phyloP scores from a whole-genome alignment of 2,329 filamentous ascomycete species.

The Colletotrichum sp. region DNA sequence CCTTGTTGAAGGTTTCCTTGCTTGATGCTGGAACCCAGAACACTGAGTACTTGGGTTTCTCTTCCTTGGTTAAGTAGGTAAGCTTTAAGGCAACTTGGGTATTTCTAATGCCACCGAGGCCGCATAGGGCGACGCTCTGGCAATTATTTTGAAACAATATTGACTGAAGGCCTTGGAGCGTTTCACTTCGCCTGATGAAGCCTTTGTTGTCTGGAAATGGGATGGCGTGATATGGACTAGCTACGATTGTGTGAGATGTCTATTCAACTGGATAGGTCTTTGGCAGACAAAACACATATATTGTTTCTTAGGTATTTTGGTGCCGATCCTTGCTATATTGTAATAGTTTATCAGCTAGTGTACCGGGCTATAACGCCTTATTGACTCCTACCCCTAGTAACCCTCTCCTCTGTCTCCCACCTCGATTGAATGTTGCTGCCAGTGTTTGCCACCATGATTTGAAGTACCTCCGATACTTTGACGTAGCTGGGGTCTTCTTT shows the following conservation, averaged over 20 bases:
- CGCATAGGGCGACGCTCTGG: conserved; percentile 30
- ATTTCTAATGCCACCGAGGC: conserved; percentile 42
- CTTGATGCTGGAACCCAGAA: conserved; percentile 43
- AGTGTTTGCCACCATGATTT: background rate
- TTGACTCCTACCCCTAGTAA: background rate
- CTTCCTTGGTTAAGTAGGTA: conserved; percentile 35
- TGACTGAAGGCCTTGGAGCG: conserved; percentile 26
- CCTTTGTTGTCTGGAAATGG: conserved; percentile 22
- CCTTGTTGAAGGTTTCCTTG: conserved; percentile 35
- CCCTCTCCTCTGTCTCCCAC: background rate
- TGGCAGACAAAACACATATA: no score
- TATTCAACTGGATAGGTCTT: no score
- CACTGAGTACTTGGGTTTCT: conserved; percentile 34
- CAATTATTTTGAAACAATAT: conserved; percentile 26
- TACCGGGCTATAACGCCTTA: background rate
- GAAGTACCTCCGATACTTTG: conserved; percentile 1
- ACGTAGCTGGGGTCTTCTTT: conserved; percentile 24
- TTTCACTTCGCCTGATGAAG: conserved; percentile 28
- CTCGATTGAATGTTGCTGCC: background rate
- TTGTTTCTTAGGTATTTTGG: no score
- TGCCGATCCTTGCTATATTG: no score
- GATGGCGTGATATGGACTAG: background rate
- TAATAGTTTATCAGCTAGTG: no score
- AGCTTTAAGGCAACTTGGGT: conserved; percentile 41
- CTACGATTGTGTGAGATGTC: no score